These are phyloP conservation scores for Pseudomonodictys pantanalensis DNA, from an alignment of 495 filamentous ascomycete species.

Conservation along the genomic window DNA sequence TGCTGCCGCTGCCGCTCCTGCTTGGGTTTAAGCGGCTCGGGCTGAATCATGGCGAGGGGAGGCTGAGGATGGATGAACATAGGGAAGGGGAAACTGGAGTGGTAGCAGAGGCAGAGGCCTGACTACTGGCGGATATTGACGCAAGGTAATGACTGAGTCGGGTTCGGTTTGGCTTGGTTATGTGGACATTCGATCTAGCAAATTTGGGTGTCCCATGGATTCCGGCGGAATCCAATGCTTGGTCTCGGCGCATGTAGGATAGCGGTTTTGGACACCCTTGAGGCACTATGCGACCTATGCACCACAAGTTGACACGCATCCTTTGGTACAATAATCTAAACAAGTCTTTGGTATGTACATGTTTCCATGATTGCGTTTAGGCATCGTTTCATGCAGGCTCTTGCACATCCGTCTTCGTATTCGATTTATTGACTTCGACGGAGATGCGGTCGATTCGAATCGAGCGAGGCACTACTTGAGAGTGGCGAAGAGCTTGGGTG, in stretches of 20 bases:
- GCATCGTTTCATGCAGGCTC: background rate
- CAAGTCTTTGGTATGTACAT: constrained; percentile 27
- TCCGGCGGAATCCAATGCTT: too few species aligned
- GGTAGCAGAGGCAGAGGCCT: background rate
- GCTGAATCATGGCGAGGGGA: constrained; percentile 55
- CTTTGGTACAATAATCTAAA: constrained; percentile 34
- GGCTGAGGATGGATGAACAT: constrained; percentile 56
- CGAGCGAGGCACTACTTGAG: constrained; percentile 67
- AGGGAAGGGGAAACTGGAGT: constrained; percentile 2
- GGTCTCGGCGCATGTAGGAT: too few species aligned
- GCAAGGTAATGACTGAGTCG: too few species aligned
- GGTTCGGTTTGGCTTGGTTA: too few species aligned
- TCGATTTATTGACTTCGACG: background rate
- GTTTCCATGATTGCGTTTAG: constrained; percentile 4
- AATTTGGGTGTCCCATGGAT: too few species aligned
- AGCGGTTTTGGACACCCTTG: too few species aligned
- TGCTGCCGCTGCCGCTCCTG: constrained; percentile 62
- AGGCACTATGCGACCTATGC: too few species aligned
- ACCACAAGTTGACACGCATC: too few species aligned
- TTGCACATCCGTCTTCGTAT: background rate
- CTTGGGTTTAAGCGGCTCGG: constrained; percentile 55
- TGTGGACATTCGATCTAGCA: too few species aligned
- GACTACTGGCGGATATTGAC: constrained; percentile 1
- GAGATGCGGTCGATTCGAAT: background rate
- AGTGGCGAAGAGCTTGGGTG: constrained; percentile 86